Conservation (phyloP, 2,329 filamentous ascomycete species). For the Xylaria sp. region DNA sequence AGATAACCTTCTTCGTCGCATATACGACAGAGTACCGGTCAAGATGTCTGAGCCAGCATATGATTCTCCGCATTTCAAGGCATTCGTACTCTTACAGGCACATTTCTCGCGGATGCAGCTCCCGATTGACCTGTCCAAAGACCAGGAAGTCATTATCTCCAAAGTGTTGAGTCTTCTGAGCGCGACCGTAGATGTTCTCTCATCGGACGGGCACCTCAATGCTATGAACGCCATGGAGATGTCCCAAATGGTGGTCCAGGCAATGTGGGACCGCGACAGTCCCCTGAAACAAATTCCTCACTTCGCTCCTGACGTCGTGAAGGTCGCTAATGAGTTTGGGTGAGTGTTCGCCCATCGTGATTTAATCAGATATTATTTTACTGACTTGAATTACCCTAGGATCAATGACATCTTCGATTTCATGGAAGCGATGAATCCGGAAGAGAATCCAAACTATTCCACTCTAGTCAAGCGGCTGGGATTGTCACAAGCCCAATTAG, state of each 20-base stretch:
- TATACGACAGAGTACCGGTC: slow-evolving; percentile 94
- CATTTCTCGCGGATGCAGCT: slow-evolving; percentile 98
- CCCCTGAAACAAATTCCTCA: slow-evolving; percentile 98
- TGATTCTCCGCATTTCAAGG: slow-evolving; percentile 98
- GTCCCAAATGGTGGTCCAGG: slow-evolving; percentile 98
- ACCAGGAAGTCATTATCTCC: slow-evolving; percentile 87
- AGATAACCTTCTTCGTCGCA: slow-evolving; percentile 84
- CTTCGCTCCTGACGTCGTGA: slow-evolving; percentile 85
- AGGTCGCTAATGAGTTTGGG: slow-evolving; percentile 82
- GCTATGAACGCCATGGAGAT: slow-evolving; percentile 99
- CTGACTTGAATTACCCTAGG: slow-evolving; percentile 55
- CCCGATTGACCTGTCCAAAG: slow-evolving; percentile 93
- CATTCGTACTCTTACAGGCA: slow-evolving; percentile 95
- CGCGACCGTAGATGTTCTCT: slow-evolving; percentile 93
- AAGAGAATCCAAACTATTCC: slow-evolving; percentile 86
- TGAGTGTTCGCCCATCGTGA: slow-evolving; percentile 56
- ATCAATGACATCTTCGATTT: slow-evolving; percentile 97
- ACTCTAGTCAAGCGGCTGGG: slow-evolving; percentile 81
- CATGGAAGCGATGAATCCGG: slow-evolving; percentile 98
- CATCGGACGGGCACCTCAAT: slow-evolving; percentile 94
- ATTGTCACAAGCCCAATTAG: slow-evolving; percentile 83
- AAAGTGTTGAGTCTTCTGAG: slow-evolving; percentile 90
- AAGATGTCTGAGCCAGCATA: slow-evolving; percentile 90
- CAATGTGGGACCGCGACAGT: slow-evolving; percentile 98
- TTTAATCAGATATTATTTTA: not conserved